phyloP scores from a whole-genome alignment of 768 basidiomycete species.

The Leccinum olivaceopallidum region DNA sequence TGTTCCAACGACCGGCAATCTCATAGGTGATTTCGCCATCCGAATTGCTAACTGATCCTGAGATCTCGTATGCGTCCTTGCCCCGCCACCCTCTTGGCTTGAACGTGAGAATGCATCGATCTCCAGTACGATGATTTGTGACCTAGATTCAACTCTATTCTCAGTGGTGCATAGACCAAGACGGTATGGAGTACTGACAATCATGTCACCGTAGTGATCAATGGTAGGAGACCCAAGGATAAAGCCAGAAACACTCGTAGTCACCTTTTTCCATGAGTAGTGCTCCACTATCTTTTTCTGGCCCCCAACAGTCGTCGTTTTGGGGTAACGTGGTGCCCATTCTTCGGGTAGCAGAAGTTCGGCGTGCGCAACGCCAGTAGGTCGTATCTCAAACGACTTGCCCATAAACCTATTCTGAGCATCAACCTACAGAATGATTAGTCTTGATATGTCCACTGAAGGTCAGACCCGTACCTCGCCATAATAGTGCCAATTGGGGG shows the following conservation, averaged over 20 bases:
- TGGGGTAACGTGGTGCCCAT: conserved; percentile 63
- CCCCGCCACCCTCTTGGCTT: conserved; percentile 96
- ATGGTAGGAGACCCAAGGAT: conserved; percentile 88
- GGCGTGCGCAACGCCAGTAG: conserved; percentile 91
- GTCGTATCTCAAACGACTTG: conserved; percentile 93
- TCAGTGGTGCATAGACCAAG: neutral
- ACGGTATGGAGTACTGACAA: conserved; percentile 50
- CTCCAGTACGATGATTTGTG: conserved; percentile 88
- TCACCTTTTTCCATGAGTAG: conserved; percentile 95
- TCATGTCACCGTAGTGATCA: conserved; percentile 95
- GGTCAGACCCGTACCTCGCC: conserved; percentile 60
- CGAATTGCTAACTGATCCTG: conserved; percentile 74
- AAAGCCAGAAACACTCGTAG: conserved; percentile 88
- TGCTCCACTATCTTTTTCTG: conserved; percentile 77
- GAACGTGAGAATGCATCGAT: conserved; percentile 87
- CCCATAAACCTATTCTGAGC: conserved; percentile 98
- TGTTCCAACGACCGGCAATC: conserved; percentile 95
- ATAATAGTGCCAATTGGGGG: conserved; percentile 86
- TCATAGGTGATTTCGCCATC: conserved; percentile 73
- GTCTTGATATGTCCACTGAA: neutral
- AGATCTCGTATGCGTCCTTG: conserved; percentile 90
- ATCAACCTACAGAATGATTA: conserved; percentile 61
- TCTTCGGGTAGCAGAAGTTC: conserved; percentile 76
- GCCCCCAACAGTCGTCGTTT: conserved; percentile 41
- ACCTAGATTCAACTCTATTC: conserved; percentile 38